phyloP scores from a whole-genome alignment of 768 basidiomycete genomes.

The Glaciozyma martinii region DNA sequence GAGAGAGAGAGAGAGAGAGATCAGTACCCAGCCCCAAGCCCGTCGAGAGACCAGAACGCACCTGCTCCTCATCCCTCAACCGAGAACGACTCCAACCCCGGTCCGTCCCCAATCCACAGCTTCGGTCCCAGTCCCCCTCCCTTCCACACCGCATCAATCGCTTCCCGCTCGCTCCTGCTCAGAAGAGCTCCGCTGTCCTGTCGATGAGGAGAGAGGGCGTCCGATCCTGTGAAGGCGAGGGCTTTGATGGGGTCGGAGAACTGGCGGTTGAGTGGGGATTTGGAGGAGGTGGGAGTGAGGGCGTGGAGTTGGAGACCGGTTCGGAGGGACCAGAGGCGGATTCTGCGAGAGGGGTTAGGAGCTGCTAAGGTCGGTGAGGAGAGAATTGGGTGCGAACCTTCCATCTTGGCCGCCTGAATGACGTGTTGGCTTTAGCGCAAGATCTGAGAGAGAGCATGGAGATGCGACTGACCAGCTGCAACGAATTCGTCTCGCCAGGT shows the following conservation, averaged over 20 bases:
- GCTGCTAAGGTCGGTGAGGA: not conserved
- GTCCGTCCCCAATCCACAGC: too few species aligned
- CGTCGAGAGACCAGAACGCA: too few species aligned
- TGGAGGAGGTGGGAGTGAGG: not conserved
- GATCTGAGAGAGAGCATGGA: not conserved
- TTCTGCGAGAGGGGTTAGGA: conserved; percentile 1
- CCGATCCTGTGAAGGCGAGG: conserved; percentile 10
- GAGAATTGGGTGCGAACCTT: not conserved
- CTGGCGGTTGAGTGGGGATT: not conserved
- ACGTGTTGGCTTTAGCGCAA: not conserved
- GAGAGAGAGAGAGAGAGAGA: too few species aligned
- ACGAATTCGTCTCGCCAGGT: conserved; percentile 21
- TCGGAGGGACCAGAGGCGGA: conserved; percentile 29
- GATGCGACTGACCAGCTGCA: conserved; percentile 6
- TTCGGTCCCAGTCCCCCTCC: too few species aligned
- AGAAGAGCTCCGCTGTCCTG: too few species aligned
- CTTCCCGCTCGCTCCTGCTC: too few species aligned
- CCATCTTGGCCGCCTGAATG: not conserved
- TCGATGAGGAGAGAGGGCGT: too few species aligned
- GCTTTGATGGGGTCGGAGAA: conserved; percentile 6
- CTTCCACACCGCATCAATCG: too few species aligned
- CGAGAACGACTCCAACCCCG: too few species aligned
- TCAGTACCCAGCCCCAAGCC: too few species aligned
- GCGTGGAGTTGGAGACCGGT: conserved; percentile 7
- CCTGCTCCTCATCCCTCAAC: too few species aligned